These are phyloP conservation scores for Solanum hybrid DNA, from an alignment of 305 asterid genomes.

Conservation along the genomic window DNA sequence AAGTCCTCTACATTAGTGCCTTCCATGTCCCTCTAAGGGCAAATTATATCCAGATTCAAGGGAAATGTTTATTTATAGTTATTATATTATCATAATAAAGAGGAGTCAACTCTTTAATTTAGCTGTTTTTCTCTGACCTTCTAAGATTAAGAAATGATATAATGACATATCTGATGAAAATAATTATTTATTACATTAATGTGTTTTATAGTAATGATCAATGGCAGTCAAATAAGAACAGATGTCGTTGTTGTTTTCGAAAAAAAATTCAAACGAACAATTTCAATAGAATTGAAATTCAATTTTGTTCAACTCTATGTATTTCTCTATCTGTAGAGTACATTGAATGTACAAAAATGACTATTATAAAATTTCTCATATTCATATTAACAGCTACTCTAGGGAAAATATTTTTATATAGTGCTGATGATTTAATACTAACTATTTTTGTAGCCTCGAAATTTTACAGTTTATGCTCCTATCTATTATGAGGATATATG, in stretches of 20 bases:
- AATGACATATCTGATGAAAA: neutral
- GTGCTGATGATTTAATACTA: neutral
- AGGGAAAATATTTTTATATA: too few relatives aligned
- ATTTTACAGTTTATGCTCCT: too few relatives aligned
- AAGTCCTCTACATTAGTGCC: neutral
- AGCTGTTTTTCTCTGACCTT: neutral
- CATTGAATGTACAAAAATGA: neutral
- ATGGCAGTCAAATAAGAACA: neutral
- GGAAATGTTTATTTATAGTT: neutral
- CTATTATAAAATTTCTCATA: too few relatives aligned
- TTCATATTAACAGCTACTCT: too few relatives aligned
- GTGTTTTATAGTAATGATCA: neutral
- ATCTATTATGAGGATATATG: neutral
- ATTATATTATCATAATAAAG: neutral
- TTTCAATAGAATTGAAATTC: neutral
- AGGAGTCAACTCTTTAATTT: neutral
- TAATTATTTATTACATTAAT: neutral
- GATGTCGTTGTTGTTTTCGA: neutral
- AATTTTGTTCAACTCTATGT: too few relatives aligned
- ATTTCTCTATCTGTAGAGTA: neutral
- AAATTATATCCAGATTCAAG: neutral
- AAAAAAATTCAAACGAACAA: neutral
- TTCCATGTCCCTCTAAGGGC: neutral
- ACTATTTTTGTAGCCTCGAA: too few relatives aligned
- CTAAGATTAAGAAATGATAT: neutral